Conservation (phyloP, 1,284 basidiomycete species). For the Cutaneotrichosporon sp. region DNA sequence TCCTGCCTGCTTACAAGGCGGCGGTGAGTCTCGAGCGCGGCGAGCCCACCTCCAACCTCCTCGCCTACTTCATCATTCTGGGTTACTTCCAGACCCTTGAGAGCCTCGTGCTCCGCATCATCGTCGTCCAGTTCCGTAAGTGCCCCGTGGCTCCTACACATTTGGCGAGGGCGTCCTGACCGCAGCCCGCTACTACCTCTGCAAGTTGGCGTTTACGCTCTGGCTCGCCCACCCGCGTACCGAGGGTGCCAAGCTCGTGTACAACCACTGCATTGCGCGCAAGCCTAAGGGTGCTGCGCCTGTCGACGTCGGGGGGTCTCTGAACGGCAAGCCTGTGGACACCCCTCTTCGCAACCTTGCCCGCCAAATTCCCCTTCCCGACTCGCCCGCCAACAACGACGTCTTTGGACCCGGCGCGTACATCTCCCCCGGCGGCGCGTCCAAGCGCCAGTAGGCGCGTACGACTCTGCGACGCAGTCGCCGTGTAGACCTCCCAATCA, state of each 20-base stretch:
- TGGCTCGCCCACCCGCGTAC: conserved; percentile 39
- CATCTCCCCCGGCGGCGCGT: too few species aligned
- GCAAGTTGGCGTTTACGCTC: conserved; percentile 38
- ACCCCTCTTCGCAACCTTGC: too few species aligned
- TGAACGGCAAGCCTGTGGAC: too few species aligned
- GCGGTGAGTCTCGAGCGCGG: conserved; percentile 27
- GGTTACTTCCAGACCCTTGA: conserved; percentile 41
- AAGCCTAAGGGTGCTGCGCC: background rate
- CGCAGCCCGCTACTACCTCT: conserved; percentile 40
- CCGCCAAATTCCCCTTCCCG: too few species aligned
- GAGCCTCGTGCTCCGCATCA: conserved; percentile 18
- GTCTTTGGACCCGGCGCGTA: too few species aligned
- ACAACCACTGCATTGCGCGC: conserved; percentile 22
- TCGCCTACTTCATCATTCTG: conserved; percentile 41
- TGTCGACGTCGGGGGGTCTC: too few species aligned
- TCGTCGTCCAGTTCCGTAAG: conserved; percentile 11
- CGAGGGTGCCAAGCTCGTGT: conserved; percentile 29
- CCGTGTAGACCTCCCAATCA: too few species aligned
- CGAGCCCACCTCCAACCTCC: conserved; percentile 23
- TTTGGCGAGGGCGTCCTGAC: too few species aligned
- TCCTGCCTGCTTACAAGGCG: conserved; percentile 32
- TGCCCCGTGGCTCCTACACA: too few species aligned
- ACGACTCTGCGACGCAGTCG: too few species aligned
- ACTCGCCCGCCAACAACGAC: background rate
- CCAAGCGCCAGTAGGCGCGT: background rate